phyloP scores from a whole-genome alignment of 768 basidiomycete species.

The Mycena galopus region DNA sequence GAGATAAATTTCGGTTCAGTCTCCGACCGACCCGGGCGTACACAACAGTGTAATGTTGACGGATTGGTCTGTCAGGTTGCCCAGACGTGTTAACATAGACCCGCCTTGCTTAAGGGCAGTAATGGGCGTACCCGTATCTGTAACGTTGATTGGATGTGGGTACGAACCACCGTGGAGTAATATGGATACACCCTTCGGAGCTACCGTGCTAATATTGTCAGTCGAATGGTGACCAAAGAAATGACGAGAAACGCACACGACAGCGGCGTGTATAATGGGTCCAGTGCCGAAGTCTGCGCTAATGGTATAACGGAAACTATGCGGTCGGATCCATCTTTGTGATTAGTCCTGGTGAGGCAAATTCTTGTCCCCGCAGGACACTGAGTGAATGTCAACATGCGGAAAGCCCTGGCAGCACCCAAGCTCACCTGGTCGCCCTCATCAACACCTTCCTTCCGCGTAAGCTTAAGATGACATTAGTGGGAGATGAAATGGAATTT shows the following conservation, averaged over 20 bases:
- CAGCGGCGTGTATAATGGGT: slow-evolving; percentile 47
- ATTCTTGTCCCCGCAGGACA: slow-evolving; percentile 78
- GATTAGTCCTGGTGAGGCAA: slow-evolving; percentile 79
- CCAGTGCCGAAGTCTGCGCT: slow-evolving; percentile 56
- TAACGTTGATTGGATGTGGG: slow-evolving; percentile 60
- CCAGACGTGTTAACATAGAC: too few relatives aligned
- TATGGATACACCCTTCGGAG: slow-evolving; percentile 67
- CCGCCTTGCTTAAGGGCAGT: too few relatives aligned
- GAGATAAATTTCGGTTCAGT: slow-evolving; percentile 62
- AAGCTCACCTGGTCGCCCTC: slow-evolving; percentile 75
- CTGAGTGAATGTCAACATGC: slow-evolving; percentile 51
- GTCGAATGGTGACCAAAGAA: slow-evolving; percentile 25
- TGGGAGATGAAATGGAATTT: not conserved
- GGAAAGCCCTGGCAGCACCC: slow-evolving; percentile 1
- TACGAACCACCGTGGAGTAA: slow-evolving; percentile 72
- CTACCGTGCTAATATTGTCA: slow-evolving; percentile 47
- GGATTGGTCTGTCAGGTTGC: slow-evolving; percentile 61
- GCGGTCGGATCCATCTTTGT: slow-evolving; percentile 65
- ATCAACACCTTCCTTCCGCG: slow-evolving; percentile 57
- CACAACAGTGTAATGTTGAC: slow-evolving; percentile 76
- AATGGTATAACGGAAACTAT: slow-evolving; percentile 84
- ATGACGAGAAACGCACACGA: slow-evolving; percentile 52
- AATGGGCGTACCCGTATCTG: too few relatives aligned
- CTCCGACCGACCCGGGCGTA: not conserved
- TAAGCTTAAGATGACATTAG: slow-evolving; percentile 45